A percentile compares a stretch with the other conserved stretches of the same genome.
phyloP scores from a whole-genome alignment of 371 early-diverging fungal species.

The Actinomucor elegans region DNA sequence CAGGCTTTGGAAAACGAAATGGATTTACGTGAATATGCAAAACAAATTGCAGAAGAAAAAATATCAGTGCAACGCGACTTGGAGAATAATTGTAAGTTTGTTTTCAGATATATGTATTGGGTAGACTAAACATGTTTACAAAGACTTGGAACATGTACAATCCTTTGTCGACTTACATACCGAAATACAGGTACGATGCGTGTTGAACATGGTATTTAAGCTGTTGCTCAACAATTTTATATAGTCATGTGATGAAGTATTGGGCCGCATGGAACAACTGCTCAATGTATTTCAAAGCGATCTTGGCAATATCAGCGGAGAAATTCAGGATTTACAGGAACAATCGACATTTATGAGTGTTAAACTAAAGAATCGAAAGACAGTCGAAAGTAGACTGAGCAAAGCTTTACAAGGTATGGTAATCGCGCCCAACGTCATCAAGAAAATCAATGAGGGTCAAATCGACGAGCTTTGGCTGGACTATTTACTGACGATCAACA shows the following conservation, averaged over 20 bases:
- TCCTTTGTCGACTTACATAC: slow-evolving; percentile 71
- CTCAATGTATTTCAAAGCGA: slow-evolving; percentile 82
- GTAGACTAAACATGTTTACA: too few relatives aligned
- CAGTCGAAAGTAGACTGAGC: slow-evolving; percentile 68
- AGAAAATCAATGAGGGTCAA: slow-evolving; percentile 85
- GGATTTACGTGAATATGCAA: slow-evolving; percentile 86
- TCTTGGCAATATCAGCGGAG: slow-evolving; percentile 83
- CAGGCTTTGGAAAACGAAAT: slow-evolving; percentile 80
- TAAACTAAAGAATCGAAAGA: slow-evolving; percentile 79
- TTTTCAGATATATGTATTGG: neutral
- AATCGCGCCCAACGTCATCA: slow-evolving; percentile 77
- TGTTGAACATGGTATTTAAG: neutral
- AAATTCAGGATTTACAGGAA: slow-evolving; percentile 84
- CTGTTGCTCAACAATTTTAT: neutral
- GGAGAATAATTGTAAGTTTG: slow-evolving; percentile 50
- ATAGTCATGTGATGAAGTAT: slow-evolving; percentile 75
- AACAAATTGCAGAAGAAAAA: slow-evolving; percentile 74
- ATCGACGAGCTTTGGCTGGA: slow-evolving; percentile 85
- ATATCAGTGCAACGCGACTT: slow-evolving; percentile 66
- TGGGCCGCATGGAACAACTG: slow-evolving; percentile 85
- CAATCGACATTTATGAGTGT: slow-evolving; percentile 79
- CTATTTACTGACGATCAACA: slow-evolving; percentile 77
- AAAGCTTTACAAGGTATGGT: slow-evolving; percentile 80
- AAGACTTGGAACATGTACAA: slow-evolving; percentile 60
- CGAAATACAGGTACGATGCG: slow-evolving; percentile 57